Conservation (phyloP, 2,329 filamentous ascomycete genomes). For the Apiospora arundinis region DNA sequence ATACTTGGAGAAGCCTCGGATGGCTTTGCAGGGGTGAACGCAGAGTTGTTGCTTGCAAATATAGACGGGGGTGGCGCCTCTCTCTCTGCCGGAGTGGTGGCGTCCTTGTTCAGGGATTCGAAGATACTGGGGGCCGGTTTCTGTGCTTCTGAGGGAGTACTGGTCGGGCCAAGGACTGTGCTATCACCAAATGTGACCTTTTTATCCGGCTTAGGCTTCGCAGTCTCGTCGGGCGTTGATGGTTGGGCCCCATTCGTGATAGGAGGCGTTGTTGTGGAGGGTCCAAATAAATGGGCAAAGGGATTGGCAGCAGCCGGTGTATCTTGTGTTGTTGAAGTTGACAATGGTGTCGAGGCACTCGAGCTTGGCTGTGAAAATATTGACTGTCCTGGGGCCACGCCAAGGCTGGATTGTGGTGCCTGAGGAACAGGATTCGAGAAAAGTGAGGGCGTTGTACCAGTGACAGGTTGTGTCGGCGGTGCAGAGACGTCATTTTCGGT, state of each 20-base stretch:
- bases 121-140: conserved; percentile 24
- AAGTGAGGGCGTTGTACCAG: background rate
- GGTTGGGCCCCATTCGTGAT: too few species aligned
- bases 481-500: background rate
- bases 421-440: background rate
- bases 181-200: conserved; percentile 29
- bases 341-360: conserved; percentile 18
- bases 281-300: conserved; percentile 11
- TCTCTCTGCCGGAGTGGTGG: conserved; percentile 12
- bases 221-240: background rate
- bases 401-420: background rate
- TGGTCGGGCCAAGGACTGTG: conserved; percentile 4
- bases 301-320: conserved; percentile 1
- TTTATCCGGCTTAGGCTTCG: conserved; percentile 23
- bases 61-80: background rate
- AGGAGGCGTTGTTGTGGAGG: background rate
- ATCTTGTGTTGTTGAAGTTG: background rate
- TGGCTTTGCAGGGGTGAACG: background rate
- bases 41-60: background rate
- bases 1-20: background rate
- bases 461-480: background rate
- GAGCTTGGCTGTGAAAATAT: background rate
- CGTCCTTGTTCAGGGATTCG: conserved; percentile 25
- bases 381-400: conserved; percentile 19
- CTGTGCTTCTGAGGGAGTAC: conserved; percentile 5